A percentile compares a stretch with the other conserved stretches of the same genome.
These are phyloP conservation scores for Capniomyces stellatus DNA, from an alignment of 371 early-diverging fungal species.

Conservation along the genomic window DNA sequence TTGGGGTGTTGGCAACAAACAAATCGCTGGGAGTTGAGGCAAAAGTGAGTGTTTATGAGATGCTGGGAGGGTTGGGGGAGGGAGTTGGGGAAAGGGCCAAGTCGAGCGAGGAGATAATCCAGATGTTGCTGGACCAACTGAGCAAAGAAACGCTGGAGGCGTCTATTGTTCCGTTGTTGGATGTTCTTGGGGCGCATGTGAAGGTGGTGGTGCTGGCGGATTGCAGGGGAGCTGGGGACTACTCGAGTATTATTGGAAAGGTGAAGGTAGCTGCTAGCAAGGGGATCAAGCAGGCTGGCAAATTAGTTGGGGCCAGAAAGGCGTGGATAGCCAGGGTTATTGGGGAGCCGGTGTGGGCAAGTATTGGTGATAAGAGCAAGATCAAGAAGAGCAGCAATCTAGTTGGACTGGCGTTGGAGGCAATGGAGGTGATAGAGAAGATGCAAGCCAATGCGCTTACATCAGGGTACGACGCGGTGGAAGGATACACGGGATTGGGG, in stretches of 20 bases:
- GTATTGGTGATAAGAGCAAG: neutral
- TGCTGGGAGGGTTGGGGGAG: slow-evolving; percentile 31
- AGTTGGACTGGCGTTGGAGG: slow-evolving; percentile 10
- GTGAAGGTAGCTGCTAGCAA: slow-evolving; percentile 31
- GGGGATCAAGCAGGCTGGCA: slow-evolving; percentile 22
- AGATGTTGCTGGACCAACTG: slow-evolving; percentile 39
- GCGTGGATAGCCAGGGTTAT: slow-evolving; percentile 12
- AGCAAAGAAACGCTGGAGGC: slow-evolving; percentile 64
- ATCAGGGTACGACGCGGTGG: slow-evolving; percentile 46
- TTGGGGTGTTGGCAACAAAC: slow-evolving; percentile 11
- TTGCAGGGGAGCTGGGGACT: slow-evolving; percentile 23
- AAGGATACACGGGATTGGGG: slow-evolving; percentile 47
- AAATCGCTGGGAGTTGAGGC: slow-evolving; percentile 27
- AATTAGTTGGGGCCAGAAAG: slow-evolving; percentile 11
- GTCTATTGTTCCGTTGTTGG: slow-evolving; percentile 39
- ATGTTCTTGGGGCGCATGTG: slow-evolving; percentile 41
- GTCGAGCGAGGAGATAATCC: slow-evolving; percentile 34
- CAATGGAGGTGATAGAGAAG: slow-evolving; percentile 37
- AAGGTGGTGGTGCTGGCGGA: slow-evolving; percentile 32
- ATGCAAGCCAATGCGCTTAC: slow-evolving; percentile 41
- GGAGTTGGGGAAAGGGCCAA: slow-evolving; percentile 32
- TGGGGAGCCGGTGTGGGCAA: slow-evolving; percentile 26
- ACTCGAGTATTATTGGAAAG: slow-evolving; percentile 33
- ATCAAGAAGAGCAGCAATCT: neutral
- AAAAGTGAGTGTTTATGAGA: slow-evolving; percentile 37